Base-by-base conservation (phyloP, 345 rosid species). In the Aquilaria sinensis region DNA sequence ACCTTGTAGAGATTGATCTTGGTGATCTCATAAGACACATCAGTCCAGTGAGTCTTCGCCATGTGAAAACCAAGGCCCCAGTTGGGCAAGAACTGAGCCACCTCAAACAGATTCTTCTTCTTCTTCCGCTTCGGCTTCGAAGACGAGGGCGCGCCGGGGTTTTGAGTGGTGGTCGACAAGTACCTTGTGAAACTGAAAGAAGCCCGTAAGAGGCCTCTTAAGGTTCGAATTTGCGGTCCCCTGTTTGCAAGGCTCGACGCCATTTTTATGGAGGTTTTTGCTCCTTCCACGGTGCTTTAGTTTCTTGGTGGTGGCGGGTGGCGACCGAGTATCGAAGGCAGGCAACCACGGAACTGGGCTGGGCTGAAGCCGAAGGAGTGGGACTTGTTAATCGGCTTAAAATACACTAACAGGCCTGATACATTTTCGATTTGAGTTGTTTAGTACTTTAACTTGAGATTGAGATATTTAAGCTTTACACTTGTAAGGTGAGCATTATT, bases 1-100 rank as follows among this genome's bases (percentile, higher is more conserved):
- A 88, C 97, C 96, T 89, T 94, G 70, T 91, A 83, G 74, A 95
- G 99, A 77, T 91, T 90, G 82, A 91, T 83, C 67, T 87, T 95
- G 61, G 96, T 91, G 90, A 95, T 84, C 75, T 91, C 78, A 56
- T 95, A 95, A 31, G 94, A 87, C 57, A 95, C 81, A 47, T 77
- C 82, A n/a, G 54, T 62, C 99, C 99, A 91, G 72, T 95, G 99
- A 60, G 90, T 80, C 80, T 95, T 91, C 43, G 99, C 96, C 94
- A 89, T 74, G 74, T 89, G 92, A 71, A 84, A 95, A 3, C 96
- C 97, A 53, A 89, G 65, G 15, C 99, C 99, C 97, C 97, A 89
- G 46, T 87, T 83, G 51, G 99, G 96, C 61, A 95, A 74, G 64
- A 89, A 91, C 82, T 87, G 96, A 61, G 89, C 94, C 9, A 91